phyloP scores from a whole-genome alignment of 2,329 filamentous ascomycete genomes.

The Aspergillus quadricinctus region DNA sequence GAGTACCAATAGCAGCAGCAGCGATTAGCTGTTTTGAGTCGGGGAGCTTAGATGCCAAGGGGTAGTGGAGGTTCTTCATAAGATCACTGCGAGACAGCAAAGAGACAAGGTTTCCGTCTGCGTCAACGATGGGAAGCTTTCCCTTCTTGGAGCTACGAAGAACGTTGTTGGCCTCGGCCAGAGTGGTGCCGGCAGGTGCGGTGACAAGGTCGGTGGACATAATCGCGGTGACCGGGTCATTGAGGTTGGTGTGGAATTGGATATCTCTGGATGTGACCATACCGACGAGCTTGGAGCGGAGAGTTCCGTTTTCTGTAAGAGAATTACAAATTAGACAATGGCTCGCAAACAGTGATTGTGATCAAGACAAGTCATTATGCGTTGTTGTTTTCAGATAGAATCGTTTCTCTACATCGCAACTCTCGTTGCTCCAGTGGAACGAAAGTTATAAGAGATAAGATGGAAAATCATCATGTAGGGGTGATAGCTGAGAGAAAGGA shows the following conservation, averaged over 20 bases:
- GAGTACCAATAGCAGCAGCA: slow-evolving; percentile 90
- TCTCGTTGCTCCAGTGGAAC: slow-evolving; percentile 97
- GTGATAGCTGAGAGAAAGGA: slow-evolving; percentile 6
- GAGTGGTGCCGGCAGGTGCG: slow-evolving; percentile 73
- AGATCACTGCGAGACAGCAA: slow-evolving; percentile 91
- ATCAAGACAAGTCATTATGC: not conserved
- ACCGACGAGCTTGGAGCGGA: slow-evolving; percentile 92
- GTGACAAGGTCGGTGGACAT: slow-evolving; percentile 97
- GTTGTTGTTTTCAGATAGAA: slow-evolving; percentile 44
- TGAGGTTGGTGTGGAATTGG: slow-evolving; percentile 80
- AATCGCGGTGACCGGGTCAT: slow-evolving; percentile 73
- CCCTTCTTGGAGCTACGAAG: slow-evolving; percentile 96
- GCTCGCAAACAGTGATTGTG: slow-evolving; percentile 11
- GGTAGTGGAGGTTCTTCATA: slow-evolving; percentile 98
- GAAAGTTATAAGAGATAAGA: slow-evolving; percentile 91
- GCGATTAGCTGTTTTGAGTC: slow-evolving; percentile 97
- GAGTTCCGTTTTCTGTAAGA: slow-evolving; percentile 75
- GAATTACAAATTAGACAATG: slow-evolving; percentile 15
- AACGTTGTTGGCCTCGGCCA: slow-evolving; percentile 86
- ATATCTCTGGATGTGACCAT: slow-evolving; percentile 98
- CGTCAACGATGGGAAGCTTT: slow-evolving; percentile 89
- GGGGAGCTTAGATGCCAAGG: slow-evolving; percentile 90
- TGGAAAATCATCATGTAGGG: slow-evolving; percentile 65
- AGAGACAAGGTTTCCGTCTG: slow-evolving; percentile 78
- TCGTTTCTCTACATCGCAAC: slow-evolving; percentile 74